phyloP scores from a whole-genome alignment of 2,329 filamentous ascomycete species.

The Epichloe brachyelytri region DNA sequence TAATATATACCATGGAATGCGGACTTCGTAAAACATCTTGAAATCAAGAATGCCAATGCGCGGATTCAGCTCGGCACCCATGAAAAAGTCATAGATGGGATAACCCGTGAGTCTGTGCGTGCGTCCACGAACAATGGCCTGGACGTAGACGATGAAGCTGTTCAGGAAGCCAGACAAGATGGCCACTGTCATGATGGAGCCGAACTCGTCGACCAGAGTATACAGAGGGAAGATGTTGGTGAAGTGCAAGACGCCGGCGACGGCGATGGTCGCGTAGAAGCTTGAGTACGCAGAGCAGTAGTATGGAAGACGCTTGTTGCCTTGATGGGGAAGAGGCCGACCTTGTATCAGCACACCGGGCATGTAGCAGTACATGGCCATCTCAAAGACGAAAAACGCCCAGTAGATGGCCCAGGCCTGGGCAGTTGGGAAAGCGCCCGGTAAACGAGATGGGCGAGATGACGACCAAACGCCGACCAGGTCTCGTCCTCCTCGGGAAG shows the following conservation, averaged over 20 bases:
- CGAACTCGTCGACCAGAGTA: conserved; percentile 89
- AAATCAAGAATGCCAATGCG: conserved; percentile 67
- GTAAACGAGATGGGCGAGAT: conserved; percentile 41
- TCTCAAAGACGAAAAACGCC: conserved; percentile 80
- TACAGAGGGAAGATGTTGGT: conserved; percentile 80
- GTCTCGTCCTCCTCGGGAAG: no score
- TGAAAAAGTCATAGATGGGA: conserved; percentile 78
- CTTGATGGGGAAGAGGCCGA: conserved; percentile 71
- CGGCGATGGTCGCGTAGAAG: conserved; percentile 72
- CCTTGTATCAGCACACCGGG: conserved; percentile 81
- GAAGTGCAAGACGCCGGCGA: conserved; percentile 62
- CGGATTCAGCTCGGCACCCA: conserved; percentile 79
- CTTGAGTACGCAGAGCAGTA: conserved; percentile 85
- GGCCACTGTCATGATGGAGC: conserved; percentile 80
- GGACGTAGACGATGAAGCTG: conserved; percentile 73
- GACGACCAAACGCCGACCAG: no score
- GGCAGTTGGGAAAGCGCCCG: conserved; percentile 65
- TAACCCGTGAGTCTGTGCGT: conserved; percentile 57
- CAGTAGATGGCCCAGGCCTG: conserved; percentile 92
- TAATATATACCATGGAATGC: conserved; percentile 75
- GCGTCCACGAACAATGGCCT: conserved; percentile 67
- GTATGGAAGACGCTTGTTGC: conserved; percentile 79
- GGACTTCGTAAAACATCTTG: conserved; percentile 94
- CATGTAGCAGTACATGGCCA: conserved; percentile 66
- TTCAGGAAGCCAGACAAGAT: conserved; percentile 88